phyloP scores from a whole-genome alignment of 805 yeast species.

The Candida yuanshanica region DNA sequence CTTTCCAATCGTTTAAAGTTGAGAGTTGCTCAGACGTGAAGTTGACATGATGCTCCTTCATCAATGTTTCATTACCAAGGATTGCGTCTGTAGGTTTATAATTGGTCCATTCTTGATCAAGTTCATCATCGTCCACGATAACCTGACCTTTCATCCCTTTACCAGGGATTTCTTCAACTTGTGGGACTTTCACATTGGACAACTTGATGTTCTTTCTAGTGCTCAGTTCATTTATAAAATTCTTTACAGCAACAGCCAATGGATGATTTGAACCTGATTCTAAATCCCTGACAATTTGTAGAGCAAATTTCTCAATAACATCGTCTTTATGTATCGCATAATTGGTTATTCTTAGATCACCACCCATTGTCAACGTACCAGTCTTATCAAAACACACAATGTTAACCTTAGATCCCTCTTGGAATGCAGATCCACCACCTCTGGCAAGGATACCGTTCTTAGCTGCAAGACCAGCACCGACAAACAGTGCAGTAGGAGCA shows the following conservation, averaged over 20 bases:
- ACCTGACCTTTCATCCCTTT: slow-evolving; percentile 49
- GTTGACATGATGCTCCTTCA: slow-evolving; percentile 40
- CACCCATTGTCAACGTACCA: slow-evolving; percentile 66
- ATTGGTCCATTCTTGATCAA: slow-evolving; percentile 27
- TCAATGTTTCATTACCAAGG: slow-evolving; percentile 57
- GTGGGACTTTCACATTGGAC: slow-evolving; percentile 35
- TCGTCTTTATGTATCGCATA: slow-evolving; percentile 26
- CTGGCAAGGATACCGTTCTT: slow-evolving; percentile 68
- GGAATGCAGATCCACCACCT: slow-evolving; percentile 81
- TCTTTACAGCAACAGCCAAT: slow-evolving; percentile 51
- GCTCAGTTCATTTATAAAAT: slow-evolving; percentile 27
- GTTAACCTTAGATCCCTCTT: slow-evolving; percentile 61
- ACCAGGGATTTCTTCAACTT: slow-evolving; percentile 52
- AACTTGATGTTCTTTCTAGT: slow-evolving; percentile 12
- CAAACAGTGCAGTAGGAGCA: slow-evolving; percentile 79
- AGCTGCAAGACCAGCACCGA: slow-evolving; percentile 76
- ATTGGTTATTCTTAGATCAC: slow-evolving; percentile 53
- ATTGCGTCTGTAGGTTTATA: slow-evolving; percentile 33
- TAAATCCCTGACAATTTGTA: slow-evolving; percentile 49
- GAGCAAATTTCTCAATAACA: slow-evolving; percentile 13
- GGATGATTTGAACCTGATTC: slow-evolving; percentile 69
- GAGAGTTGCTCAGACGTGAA: slow-evolving; percentile 31
- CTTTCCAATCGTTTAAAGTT: slow-evolving; percentile 48
- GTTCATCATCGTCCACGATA: slow-evolving; percentile 17
- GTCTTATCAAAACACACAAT: slow-evolving; percentile 75